A percentile compares a stretch with the other conserved stretches of the same genome.
Evolutionary conservation across 2,329 filamentous ascomycete genomes (phyloP).

Genomic region (Alternaria triticimaculans): DNA sequence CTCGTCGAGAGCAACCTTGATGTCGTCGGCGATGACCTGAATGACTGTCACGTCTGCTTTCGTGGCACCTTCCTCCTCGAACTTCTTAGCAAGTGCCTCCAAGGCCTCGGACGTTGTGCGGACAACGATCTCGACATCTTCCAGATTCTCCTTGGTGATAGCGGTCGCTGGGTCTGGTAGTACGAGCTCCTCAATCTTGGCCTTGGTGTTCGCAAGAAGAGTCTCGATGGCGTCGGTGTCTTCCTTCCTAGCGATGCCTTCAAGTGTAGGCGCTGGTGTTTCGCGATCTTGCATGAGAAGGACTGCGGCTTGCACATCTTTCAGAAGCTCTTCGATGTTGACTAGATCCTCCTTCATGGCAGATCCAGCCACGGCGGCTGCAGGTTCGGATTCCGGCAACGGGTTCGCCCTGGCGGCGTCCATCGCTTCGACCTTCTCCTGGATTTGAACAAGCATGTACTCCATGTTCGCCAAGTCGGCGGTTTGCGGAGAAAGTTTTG

Average conservation of each 20-base stretch:
- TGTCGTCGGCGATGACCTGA: conserved; percentile 78
- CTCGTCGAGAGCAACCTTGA: conserved; percentile 78
- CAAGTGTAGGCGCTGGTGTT: conserved; percentile 32
- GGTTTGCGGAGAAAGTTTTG: conserved; percentile 44
- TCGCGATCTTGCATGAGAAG: conserved; percentile 40
- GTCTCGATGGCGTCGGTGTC: conserved; percentile 92
- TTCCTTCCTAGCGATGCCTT: conserved; percentile 73
- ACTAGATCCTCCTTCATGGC: conserved; percentile 60
- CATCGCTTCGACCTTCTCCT: conserved; percentile 82
- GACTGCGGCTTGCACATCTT: conserved; percentile 67
- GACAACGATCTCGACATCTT: conserved; percentile 70
- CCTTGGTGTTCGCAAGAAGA: conserved; percentile 86
- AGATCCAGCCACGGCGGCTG: conserved; percentile 46
- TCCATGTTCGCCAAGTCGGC: conserved; percentile 84
- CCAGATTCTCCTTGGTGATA: conserved; percentile 68
- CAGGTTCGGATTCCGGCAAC: conserved; percentile 42
- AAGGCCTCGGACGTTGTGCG: conserved; percentile 78
- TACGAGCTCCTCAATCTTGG: conserved; percentile 80
- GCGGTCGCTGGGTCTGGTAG: conserved; percentile 70
- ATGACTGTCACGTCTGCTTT: conserved; percentile 81
- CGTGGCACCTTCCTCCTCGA: conserved; percentile 72
- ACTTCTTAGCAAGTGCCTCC: conserved; percentile 67
- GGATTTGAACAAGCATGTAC: conserved; percentile 78
- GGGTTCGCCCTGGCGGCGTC: conserved; percentile 61
- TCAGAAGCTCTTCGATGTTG: conserved; percentile 53